Percentiles rank a stretch among this genome's conserved stretches.
Conservation (phyloP, 148 eudicot genomes). For the Vaccinium darrowii region DNA sequence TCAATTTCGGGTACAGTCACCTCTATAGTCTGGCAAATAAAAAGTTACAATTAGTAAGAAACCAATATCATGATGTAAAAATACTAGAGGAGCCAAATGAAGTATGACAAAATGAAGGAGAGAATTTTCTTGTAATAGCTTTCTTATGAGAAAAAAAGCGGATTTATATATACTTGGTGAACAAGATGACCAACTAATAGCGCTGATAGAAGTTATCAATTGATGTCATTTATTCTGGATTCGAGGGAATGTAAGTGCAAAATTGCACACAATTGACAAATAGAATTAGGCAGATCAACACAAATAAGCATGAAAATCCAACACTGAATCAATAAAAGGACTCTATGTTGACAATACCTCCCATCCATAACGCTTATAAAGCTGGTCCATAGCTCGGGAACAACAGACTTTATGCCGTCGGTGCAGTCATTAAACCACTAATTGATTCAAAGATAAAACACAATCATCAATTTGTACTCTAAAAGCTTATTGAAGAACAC, state of each 20-base stretch:
- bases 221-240: not conserved
- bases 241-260: not conserved
- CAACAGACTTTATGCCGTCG: slow-evolving; percentile 67
- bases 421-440: slow-evolving; percentile 93
- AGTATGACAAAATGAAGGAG: too few species aligned
- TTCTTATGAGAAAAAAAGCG: not conserved
- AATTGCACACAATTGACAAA: not conserved
- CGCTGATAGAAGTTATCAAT: not conserved
- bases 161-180: not conserved
- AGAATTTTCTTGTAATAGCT: not conserved
- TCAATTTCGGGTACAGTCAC: slow-evolving; percentile 91
- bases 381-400: slow-evolving; percentile 52
- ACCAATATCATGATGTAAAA: too few species aligned
- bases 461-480: not conserved
- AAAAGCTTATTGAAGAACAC: not conserved
- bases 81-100: too few species aligned
- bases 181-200: not conserved
- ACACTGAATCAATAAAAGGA: not conserved
- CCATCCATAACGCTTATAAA: slow-evolving; percentile 75
- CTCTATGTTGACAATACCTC: slow-evolving; percentile 44
- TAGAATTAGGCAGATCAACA: not conserved
- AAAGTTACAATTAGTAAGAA: too few species aligned
- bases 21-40: too few species aligned
- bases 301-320: not conserved
- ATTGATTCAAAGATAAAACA: slow-evolving; percentile 5